Evolutionary conservation across 1,284 basidiomycete genomes (phyloP).

Genomic region (Cutaneotrichosporon sp.): DNA sequence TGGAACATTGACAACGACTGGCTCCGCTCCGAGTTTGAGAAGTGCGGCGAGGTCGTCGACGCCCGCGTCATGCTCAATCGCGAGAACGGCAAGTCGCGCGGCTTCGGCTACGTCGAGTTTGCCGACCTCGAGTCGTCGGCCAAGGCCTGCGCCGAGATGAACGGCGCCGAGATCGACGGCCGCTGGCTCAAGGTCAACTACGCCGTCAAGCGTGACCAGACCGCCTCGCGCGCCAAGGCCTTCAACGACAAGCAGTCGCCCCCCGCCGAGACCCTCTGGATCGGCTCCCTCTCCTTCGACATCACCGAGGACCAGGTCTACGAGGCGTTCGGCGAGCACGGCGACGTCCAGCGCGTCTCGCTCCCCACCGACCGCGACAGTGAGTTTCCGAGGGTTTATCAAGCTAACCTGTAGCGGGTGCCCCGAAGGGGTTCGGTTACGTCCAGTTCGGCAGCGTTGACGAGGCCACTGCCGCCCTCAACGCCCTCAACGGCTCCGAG

Average conservation of each 20-base stretch:
- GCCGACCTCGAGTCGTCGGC: constrained; percentile 63
- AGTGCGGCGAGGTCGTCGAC: constrained; percentile 82
- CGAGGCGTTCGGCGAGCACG: constrained; percentile 88
- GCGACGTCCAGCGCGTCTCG: constrained; percentile 83
- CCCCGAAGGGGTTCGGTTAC: constrained; percentile 95
- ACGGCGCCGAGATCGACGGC: constrained; percentile 86
- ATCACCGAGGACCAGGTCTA: constrained; percentile 84
- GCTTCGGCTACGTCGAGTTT: constrained; percentile 96
- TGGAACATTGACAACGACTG: constrained; percentile 99
- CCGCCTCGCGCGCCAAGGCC: constrained; percentile 72
- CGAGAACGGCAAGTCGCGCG: constrained; percentile 79
- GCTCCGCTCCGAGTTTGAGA: constrained; percentile 85
- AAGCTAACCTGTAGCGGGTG: too few relatives aligned
- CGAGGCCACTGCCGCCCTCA: constrained; percentile 78
- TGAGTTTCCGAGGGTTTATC: too few relatives aligned
- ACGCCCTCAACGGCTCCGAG: constrained; percentile 68
- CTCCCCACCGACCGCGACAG: constrained; percentile 92
- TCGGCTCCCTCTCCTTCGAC: constrained; percentile 85
- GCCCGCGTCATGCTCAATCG: constrained; percentile 92
- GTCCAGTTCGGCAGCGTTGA: constrained; percentile 87
- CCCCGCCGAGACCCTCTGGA: constrained; percentile 78
- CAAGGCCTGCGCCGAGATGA: constrained; percentile 69
- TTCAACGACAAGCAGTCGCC: constrained; percentile 73
- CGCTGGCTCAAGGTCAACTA: constrained; percentile 85
- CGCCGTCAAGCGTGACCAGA: constrained; percentile 61